Evolutionary conservation across 306 rosid species (phyloP).

Genomic region (Gleditsia sinensis): DNA sequence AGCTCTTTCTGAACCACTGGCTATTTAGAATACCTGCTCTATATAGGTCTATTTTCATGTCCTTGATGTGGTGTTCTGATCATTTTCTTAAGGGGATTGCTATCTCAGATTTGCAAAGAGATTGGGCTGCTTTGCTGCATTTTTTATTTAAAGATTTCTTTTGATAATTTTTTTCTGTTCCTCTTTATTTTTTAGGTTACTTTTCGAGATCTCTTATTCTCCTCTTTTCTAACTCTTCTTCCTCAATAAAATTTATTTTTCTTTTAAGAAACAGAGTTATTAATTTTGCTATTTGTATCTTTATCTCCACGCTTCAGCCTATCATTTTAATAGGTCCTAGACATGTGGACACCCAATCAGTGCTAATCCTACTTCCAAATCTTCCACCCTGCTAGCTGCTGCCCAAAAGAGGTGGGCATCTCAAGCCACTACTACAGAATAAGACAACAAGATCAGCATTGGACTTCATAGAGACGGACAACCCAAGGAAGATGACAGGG

Average conservation of each 20-base stretch:
- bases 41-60: not conserved
- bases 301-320: conserved; percentile 50
- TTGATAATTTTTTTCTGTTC: too few relatives aligned
- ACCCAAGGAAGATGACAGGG: conserved; percentile 52
- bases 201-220: too few relatives aligned
- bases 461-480: conserved; percentile 61
- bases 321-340: conserved; percentile 45
- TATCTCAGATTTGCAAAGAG: too few relatives aligned
- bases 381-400: conserved; percentile 32
- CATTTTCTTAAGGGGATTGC: too few relatives aligned
- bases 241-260: too few relatives aligned
- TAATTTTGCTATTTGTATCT: not conserved
- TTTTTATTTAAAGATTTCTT: too few relatives aligned
- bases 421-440: conserved; percentile 55
- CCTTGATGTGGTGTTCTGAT: too few relatives aligned
- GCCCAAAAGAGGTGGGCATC: conserved; percentile 72
- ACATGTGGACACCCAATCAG: conserved; percentile 24
- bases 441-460: conserved; percentile 73
- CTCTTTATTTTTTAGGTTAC: too few relatives aligned
- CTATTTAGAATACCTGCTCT: conserved; percentile 12
- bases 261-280: not conserved
- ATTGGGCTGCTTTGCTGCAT: too few relatives aligned
- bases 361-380: conserved; percentile 34
- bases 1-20: not conserved
- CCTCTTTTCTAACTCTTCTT: too few relatives aligned